Base-by-base conservation (phyloP, 768 basidiomycete species). In the Boletus rex-veris region DNA sequence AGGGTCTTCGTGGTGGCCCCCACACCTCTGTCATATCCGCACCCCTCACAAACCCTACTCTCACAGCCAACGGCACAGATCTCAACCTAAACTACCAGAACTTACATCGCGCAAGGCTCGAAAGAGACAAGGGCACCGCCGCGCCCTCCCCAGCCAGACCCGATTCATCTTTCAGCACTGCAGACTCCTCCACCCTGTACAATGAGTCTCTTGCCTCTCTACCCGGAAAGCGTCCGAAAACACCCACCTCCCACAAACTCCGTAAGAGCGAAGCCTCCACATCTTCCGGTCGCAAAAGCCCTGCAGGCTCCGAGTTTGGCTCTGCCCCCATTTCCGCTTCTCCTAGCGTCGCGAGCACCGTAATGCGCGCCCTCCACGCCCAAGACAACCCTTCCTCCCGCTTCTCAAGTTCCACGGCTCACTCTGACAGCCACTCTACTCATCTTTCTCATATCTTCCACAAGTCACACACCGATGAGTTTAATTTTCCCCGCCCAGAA, bases 31-130 rank as follows among this genome's bases (percentile, higher is more conserved):
- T 59, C 45, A 92, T 92, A 58, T 91, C 88, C 30, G 90, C 90
- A 5, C 90, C 90, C 8, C 85, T 87, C 62, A 90, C 90, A 24
- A 92, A 92, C 63, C 90, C 90, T 7, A 82, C 84, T 12, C 81
- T 92, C 52, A 89, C 88, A 2, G 55, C 79, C 41, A 75, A 81
- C 59, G 90, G 90, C 37, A 84, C 85, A 10, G 87, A 89, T 57
- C 73, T 89, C 64, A 90, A 88, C 58, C 71, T 88, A 63, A 91
- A 80, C 59, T 81, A 77, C 64, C 59, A 56, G 58, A 74, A 78
- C 21, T 67, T 81, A 62, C 75, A 78, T 45, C 78, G 77, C 53
- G 69, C 70, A 50, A 80, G 74, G 63, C 65, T 69, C 24, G 88
- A 86, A 50, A 72, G 83, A 54, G 85, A 86, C 42, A 75, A 74